phyloP scores from a whole-genome alignment of 2,329 filamentous ascomycete species.

The Byssochlamys sp. region DNA sequence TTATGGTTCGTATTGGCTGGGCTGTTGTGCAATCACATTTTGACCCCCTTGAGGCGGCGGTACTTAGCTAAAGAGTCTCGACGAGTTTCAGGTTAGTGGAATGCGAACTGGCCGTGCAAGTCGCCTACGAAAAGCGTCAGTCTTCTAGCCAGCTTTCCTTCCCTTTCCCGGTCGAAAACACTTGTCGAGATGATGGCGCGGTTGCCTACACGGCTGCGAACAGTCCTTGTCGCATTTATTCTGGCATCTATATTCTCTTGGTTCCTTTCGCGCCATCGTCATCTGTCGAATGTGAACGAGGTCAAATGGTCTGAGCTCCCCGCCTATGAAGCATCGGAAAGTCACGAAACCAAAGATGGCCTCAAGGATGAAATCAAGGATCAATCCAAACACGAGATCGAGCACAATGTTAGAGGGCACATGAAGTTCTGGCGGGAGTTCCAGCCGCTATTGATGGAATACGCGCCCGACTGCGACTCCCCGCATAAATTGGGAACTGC shows the following conservation, averaged over 20 bases:
- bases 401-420: conserved; percentile 11
- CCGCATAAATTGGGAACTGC: conserved; percentile 19
- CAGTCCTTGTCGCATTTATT: conserved; percentile 2
- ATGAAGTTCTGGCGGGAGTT: conserved; percentile 27
- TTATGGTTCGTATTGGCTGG: background rate
- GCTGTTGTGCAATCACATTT: background rate
- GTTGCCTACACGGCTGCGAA: background rate
- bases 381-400: background rate
- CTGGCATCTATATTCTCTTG: conserved; percentile 9
- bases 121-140: background rate
- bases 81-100: background rate
- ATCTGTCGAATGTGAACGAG: background rate
- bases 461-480: conserved; percentile 21
- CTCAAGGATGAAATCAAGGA: background rate
- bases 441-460: conserved; percentile 20
- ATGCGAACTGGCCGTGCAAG: background rate
- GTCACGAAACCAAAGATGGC: background rate
- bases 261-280: conserved; percentile 6
- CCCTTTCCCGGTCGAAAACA: background rate
- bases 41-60: background rate
- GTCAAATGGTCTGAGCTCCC: background rate
- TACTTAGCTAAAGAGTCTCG: background rate
- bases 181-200: background rate
- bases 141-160: background rate
- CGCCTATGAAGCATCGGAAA: background rate